These are phyloP conservation scores for Lumnitzera racemosa DNA, from an alignment of 345 rosid genomes.

Conservation along the genomic window DNA sequence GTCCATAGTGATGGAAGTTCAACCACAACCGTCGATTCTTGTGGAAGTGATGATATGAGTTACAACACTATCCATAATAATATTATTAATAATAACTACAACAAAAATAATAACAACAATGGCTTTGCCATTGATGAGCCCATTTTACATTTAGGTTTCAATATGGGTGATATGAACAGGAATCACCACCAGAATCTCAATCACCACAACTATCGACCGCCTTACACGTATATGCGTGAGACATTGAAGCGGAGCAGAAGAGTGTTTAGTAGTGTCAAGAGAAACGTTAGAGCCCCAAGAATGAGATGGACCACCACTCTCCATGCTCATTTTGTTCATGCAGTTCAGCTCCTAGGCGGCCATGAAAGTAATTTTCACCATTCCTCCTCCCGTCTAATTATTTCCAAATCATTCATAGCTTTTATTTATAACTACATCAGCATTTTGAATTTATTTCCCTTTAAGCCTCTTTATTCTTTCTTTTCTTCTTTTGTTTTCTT, in stretches of 20 bases:
- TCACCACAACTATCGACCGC: slow-evolving; percentile 40
- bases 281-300: slow-evolving; percentile 87
- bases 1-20: slow-evolving; percentile 48
- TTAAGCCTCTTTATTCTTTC: not conserved
- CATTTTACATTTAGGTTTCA: slow-evolving; percentile 64
- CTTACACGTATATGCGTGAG: slow-evolving; percentile 62
- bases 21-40: slow-evolving; percentile 60
- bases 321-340: slow-evolving; percentile 91
- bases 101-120: too few relatives aligned
- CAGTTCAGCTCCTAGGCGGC: slow-evolving; percentile 97
- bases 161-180: slow-evolving; percentile 23
- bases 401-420: not conserved
- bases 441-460: not conserved
- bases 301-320: slow-evolving; percentile 98
- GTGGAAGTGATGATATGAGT: slow-evolving; percentile 53
- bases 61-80: slow-evolving; percentile 38
- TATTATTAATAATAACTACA: not conserved
- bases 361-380: slow-evolving; percentile 59
- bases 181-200: slow-evolving; percentile 8
- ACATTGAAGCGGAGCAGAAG: slow-evolving; percentile 63
- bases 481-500: not conserved
- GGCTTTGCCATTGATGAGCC: slow-evolving; percentile 25
- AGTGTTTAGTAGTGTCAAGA: slow-evolving; percentile 35
- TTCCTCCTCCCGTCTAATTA: not conserved
- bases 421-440: not conserved